Evolutionary conservation across 805 yeast species (phyloP).

Genomic region (Ogataea allantospora): DNA sequence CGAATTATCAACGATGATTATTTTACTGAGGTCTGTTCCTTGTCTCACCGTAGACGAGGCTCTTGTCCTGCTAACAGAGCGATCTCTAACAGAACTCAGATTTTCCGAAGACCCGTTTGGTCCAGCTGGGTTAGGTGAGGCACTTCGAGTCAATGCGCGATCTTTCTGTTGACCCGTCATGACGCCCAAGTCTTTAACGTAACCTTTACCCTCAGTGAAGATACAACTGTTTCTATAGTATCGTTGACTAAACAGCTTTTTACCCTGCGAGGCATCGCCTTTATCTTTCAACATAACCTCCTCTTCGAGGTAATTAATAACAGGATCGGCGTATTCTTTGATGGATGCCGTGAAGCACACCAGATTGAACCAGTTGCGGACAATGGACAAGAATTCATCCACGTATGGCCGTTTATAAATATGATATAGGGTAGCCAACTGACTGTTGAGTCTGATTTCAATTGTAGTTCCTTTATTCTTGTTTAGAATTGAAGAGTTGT

Average conservation of each 20-base stretch:
- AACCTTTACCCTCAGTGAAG: constrained; percentile 75
- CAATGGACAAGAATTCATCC: constrained; percentile 76
- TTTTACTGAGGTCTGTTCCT: constrained; percentile 56
- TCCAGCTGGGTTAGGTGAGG: constrained; percentile 18
- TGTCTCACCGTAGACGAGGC: constrained; percentile 14
- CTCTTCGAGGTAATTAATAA: constrained; percentile 84
- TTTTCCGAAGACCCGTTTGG: constrained; percentile 10
- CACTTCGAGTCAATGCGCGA: constrained; percentile 12
- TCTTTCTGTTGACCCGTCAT: constrained; percentile 16
- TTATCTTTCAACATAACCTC: constrained; percentile 40
- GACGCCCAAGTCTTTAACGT: constrained; percentile 67
- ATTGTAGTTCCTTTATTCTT: constrained; percentile 63
- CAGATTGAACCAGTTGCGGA: constrained; percentile 81
- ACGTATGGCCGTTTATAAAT: constrained; percentile 92
- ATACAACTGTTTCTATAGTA: constrained; percentile 81
- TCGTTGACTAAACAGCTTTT: constrained; percentile 51
- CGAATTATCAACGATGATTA: constrained; percentile 86
- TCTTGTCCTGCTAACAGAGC: constrained; percentile 32
- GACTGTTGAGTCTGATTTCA: constrained; percentile 69
- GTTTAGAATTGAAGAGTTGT: constrained; percentile 42
- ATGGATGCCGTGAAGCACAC: constrained; percentile 95
- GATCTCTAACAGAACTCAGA: constrained; percentile 18
- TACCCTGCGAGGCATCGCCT: constrained; percentile 20
- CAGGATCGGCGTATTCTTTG: constrained; percentile 94
- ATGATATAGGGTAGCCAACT: constrained; percentile 76